These are phyloP conservation scores for Chloroidium sp. DNA, from an alignment of 163 green algal species.

Conservation along the genomic window DNA sequence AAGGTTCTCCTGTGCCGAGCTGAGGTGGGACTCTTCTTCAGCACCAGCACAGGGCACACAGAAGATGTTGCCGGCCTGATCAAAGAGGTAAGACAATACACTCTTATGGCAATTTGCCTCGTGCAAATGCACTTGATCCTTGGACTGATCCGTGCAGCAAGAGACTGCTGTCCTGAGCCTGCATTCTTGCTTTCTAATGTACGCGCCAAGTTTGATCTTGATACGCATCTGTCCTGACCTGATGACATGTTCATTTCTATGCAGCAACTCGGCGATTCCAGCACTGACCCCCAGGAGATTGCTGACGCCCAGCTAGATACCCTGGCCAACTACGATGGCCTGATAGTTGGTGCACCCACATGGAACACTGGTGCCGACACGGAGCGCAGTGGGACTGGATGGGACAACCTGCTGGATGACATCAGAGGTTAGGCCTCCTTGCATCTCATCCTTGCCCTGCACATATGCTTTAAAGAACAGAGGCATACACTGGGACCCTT, in stretches of 20 bases:
- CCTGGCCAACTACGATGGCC: constrained; percentile 21
- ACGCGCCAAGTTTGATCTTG: no score
- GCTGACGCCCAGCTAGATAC: constrained; percentile 24
- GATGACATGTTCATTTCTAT: no score
- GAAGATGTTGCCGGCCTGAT: constrained; percentile 35
- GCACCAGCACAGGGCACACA: constrained; percentile 28
- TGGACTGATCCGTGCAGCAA: no score
- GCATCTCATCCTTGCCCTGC: no score
- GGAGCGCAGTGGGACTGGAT: constrained; percentile 32
- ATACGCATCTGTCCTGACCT: no score
- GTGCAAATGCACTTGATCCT: no score
- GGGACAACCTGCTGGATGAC: constrained; percentile 29
- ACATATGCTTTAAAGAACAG: no score
- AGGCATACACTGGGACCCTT: no score
- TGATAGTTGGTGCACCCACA: constrained; percentile 37
- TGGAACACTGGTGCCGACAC: constrained; percentile 49
- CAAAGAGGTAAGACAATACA: constrained; percentile 18
- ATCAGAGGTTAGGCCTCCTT: constrained; percentile 21
- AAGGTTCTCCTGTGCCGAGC: not conserved
- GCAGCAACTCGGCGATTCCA: not conserved
- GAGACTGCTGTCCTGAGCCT: no score
- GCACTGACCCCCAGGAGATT: constrained; percentile 29
- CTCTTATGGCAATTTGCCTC: no score
- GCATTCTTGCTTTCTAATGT: no score
- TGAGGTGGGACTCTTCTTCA: constrained; percentile 20